Conservation (phyloP, 2,329 filamentous ascomycete genomes). For the Penicillium sp. region DNA sequence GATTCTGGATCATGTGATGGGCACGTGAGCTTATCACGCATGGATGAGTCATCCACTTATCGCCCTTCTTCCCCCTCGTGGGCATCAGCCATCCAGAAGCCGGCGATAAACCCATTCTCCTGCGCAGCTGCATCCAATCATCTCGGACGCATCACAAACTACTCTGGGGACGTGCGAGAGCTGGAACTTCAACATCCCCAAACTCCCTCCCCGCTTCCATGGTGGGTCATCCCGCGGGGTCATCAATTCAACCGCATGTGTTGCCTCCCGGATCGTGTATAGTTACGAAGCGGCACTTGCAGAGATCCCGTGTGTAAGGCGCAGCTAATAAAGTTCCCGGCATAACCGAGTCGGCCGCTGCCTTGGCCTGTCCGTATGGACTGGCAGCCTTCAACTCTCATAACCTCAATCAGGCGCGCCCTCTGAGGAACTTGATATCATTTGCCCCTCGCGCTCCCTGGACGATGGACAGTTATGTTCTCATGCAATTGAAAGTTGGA, state of each 20-base stretch:
- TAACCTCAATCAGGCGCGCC: too few relatives aligned
- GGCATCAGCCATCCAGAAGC: conserved; percentile 20
- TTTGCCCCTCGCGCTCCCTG: too few relatives aligned
- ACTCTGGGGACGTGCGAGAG: neutral
- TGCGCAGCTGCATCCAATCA: conserved; percentile 17
- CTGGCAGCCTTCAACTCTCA: neutral
- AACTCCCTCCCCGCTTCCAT: conserved; percentile 14
- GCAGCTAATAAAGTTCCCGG: too few relatives aligned
- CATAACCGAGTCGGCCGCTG: neutral
- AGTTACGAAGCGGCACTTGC: neutral
- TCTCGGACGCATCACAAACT: conserved; percentile 6
- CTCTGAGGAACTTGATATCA: too few relatives aligned
- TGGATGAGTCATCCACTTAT: conserved; percentile 10
- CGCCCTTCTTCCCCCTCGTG: neutral
- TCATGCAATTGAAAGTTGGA: conserved; percentile 9
- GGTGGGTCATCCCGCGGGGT: conserved; percentile 24
- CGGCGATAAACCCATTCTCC: conserved; percentile 17
- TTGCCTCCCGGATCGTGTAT: conserved; percentile 1
- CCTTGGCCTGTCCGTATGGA: neutral
- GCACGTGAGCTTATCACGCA: conserved; percentile 6
- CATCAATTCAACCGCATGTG: conserved; percentile 5
- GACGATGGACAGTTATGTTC: conserved; percentile 15
- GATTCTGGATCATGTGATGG: too few relatives aligned
- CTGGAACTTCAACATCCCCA: neutral
- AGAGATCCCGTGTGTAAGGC: too few relatives aligned